Percentiles rank a stretch among this genome's conserved stretches.
phyloP scores from a whole-genome alignment of 306 rosid genomes.

The Prunus mira region DNA sequence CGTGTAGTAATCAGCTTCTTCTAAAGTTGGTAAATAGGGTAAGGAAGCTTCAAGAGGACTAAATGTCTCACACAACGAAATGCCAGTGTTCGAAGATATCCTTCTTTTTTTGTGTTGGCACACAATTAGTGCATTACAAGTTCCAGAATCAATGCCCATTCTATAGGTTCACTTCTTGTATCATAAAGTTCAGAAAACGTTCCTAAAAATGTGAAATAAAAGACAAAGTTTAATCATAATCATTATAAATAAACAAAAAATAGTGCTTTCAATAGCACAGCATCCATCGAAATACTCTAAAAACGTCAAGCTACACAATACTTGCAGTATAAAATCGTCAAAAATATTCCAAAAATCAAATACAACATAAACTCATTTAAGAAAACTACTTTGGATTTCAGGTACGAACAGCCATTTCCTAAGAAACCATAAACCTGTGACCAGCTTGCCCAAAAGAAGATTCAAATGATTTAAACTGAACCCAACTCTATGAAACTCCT shows the following conservation, averaged over 20 bases:
- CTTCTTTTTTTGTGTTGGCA: constrained; percentile 49
- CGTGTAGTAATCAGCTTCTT: constrained; percentile 48
- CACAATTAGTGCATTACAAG: constrained; percentile 26
- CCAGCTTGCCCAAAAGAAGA: background rate
- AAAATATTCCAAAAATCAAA: too few species aligned
- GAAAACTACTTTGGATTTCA: background rate
- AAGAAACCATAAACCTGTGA: background rate
- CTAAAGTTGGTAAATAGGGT: constrained; percentile 52
- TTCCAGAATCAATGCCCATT: constrained; percentile 38
- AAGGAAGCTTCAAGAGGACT: constrained; percentile 36
- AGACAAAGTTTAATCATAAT: background rate
- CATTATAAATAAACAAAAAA: background rate
- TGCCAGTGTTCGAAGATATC: constrained; percentile 23
- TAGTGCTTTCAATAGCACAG: background rate
- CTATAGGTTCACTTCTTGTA: constrained; percentile 21
- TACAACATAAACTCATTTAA: background rate
- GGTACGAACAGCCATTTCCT: background rate
- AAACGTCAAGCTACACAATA: too few species aligned
- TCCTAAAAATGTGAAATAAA: constrained; percentile 15
- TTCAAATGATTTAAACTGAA: background rate
- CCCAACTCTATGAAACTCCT: background rate
- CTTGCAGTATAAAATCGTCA: too few species aligned
- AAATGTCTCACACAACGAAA: constrained; percentile 27
- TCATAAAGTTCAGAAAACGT: constrained; percentile 11
- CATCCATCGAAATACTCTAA: background rate